Conservation (phyloP, 495 filamentous ascomycete genomes). For the Tuber magnatum region DNA sequence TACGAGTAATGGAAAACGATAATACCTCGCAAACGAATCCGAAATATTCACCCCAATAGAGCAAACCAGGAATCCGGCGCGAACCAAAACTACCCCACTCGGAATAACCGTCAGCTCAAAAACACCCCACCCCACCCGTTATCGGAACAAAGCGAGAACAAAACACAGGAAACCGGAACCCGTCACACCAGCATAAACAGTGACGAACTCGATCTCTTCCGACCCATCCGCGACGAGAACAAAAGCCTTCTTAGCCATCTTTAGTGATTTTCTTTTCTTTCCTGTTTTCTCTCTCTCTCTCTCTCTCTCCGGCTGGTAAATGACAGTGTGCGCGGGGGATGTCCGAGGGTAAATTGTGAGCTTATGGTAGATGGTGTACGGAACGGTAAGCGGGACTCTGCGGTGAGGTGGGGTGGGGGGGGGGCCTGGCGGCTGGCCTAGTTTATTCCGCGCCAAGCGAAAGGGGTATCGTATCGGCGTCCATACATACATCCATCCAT, state of each 20-base stretch:
- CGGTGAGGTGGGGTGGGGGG: too few relatives aligned
- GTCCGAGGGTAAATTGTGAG: neutral
- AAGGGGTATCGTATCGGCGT: neutral
- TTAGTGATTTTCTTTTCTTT: too few relatives aligned
- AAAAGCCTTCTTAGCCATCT: constrained; percentile 7
- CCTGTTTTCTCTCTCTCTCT: neutral
- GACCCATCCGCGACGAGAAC: constrained; percentile 31
- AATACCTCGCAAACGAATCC: constrained; percentile 1
- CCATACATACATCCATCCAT: neutral
- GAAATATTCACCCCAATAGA: constrained; percentile 20
- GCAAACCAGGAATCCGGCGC: constrained; percentile 23
- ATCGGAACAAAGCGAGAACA: neutral
- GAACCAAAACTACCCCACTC: constrained; percentile 20
- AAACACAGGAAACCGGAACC: neutral
- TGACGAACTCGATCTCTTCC: constrained; percentile 34
- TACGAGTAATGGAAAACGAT: neutral
- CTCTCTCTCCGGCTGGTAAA: neutral
- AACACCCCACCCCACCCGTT: neutral
- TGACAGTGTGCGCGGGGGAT: neutral
- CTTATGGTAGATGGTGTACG: neutral
- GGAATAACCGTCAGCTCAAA: neutral
- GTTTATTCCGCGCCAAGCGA: neutral
- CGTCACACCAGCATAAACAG: constrained; percentile 29
- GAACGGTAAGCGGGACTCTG: neutral
- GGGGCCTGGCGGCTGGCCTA: neutral